Conservation (phyloP, 352 stramenopile species). For the Phytophthora multivora region DNA sequence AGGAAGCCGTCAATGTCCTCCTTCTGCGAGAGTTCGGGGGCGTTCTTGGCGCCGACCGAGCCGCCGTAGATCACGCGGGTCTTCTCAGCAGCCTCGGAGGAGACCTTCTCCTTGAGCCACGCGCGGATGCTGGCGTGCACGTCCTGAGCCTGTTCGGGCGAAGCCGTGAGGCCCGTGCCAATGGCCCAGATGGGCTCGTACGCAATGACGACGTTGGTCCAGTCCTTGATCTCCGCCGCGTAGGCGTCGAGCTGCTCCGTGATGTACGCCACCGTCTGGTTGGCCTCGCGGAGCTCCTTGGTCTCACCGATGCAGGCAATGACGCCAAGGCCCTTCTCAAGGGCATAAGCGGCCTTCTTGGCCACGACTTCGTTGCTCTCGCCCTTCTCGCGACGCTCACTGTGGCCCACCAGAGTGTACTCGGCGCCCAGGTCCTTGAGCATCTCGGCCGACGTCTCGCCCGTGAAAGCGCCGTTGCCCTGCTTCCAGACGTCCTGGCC, state of each 20-base stretch:
- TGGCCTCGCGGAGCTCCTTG: slow-evolving; percentile 92
- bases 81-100: slow-evolving; percentile 87
- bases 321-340: slow-evolving; percentile 94
- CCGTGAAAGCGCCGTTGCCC: slow-evolving; percentile 96
- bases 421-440: slow-evolving; percentile 94
- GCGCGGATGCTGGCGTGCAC: slow-evolving; percentile 95
- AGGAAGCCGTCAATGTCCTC: slow-evolving; percentile 98
- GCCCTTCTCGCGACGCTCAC: slow-evolving; percentile 93
- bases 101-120: slow-evolving; percentile 94
- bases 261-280: slow-evolving; percentile 94
- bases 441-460: slow-evolving; percentile 98
- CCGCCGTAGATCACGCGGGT: slow-evolving; percentile 98
- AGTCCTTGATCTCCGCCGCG: slow-evolving; percentile 89
- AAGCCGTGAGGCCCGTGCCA: slow-evolving; percentile 97
- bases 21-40: slow-evolving; percentile 93
- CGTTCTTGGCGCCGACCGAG: slow-evolving; percentile 94
- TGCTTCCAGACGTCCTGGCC: slow-evolving; percentile 96
- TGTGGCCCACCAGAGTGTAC: slow-evolving; percentile 97
- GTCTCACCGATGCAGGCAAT: slow-evolving; percentile 98
- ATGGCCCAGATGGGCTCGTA: slow-evolving; percentile 99
- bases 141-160: slow-evolving; percentile 98
- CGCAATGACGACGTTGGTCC: slow-evolving; percentile 95
- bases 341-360: slow-evolving; percentile 93
- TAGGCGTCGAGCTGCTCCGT: slow-evolving; percentile 94
- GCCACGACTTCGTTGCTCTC: slow-evolving; percentile 93